Evolutionary conservation across 2,329 filamentous ascomycete genomes (phyloP), one percentile per base, ranked within the genome.

Genomic region (Chaetomiaceae sp.): DNA sequence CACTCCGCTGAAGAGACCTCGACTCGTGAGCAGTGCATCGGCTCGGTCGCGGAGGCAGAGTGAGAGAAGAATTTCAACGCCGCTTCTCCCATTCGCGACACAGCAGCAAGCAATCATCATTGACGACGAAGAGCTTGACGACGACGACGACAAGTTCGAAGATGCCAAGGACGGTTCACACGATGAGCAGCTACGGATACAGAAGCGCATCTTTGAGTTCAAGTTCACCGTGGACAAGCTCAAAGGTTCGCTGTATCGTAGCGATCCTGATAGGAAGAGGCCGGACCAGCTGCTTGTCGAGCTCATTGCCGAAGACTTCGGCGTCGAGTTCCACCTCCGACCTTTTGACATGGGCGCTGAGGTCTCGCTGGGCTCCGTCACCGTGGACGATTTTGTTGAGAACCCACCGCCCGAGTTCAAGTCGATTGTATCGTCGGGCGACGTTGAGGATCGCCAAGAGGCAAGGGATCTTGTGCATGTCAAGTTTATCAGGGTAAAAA

Each of bases 201-300:
- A 95, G 63, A 91, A 96, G 63, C 86, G 89, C 40, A 92, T 87
- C 58, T 97, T 99, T 61, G 90, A 99, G 67, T 89, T 99, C 73
- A 95, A 91, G 61, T 99, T 99, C 69, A 90, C 89, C 8, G 94
- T 99, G 32, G 94, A 96, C 64, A 90, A 87, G 56, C 79, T 99
- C 41, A 91, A 95, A 69, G 94, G 94, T 2, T 97, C 94, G 1
- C 75, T 99, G 1, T 99, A 89, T 69, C 84, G 85, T 58, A 90
- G 91, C 51, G 90, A 96, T 62, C 82, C 88, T 0, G 85, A 92
- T 61, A 84, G 85, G 42, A 80, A 80, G 56, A 85, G 85, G 57
- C 80, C 84, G 0, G 95, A 99, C 63, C 77, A 87, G 49, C 75
- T 99, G 2, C 76, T 99, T 8, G 92, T 95, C 2, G 92, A 97